Base-by-base conservation (phyloP, 106 monocot species). In the Acorus calamus region DNA sequence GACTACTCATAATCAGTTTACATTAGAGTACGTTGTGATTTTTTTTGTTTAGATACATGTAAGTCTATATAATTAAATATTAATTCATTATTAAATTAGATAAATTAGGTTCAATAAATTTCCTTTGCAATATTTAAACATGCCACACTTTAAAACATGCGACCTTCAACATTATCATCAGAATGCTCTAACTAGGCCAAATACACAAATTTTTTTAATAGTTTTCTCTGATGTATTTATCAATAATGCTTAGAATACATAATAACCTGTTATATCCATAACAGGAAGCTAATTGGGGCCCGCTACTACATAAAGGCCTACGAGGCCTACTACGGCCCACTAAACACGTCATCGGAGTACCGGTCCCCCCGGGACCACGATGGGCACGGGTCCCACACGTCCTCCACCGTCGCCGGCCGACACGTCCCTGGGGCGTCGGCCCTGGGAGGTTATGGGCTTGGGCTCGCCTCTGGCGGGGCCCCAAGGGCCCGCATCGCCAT, bases 331-430 rank as follows among this genome's bases (percentile, higher is more conserved):
- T 81, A 85, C 66, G 88, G 83, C 55, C 49, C 69, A 0, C 80
- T 93, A 14, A 93, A 93, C 78, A 75, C 59, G 2, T 65, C 83
- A 2, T 76, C 73, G 62, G 74, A 80, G 14, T 93, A 74, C 85
- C 80, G 76, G 46, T 88, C 93, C 1, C 83, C 88, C 0, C 66
- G 85, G n/a, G 93, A 93, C 74, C 53, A 81, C 61, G 88, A 93
- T 70, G 88, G 93, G 54, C 93, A 89, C 14, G 93, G 93, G 42
- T 88, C 88, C 49, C 93, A 88, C 79, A 93, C 93, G 2, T 67
- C 88, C 66, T 88, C 93, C 53, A 93, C 85, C 7, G 83, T 76
- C 61, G 85, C 72, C 48, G 93, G 88, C 56, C 85, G 89, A 5
- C 11, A 11, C 2, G 85, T 93, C 50, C 50, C 5, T 41, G 12